A percentile compares a stretch with the other conserved stretches of the same genome.
Conservation (phyloP, 352 stramenopile species). For the Pythium dissimile region DNA sequence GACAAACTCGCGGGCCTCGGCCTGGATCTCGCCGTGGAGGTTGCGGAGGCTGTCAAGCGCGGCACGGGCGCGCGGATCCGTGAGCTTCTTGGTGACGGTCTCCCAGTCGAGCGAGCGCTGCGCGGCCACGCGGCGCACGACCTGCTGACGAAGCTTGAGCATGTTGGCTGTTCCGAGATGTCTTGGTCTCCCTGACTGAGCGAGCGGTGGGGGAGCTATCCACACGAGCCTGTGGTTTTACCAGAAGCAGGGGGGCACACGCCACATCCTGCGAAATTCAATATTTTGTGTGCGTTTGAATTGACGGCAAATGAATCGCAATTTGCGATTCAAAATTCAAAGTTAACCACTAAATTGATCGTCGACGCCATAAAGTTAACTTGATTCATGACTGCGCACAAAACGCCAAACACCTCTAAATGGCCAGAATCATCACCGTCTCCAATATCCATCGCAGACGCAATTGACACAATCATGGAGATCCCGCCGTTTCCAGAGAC, state of each 20-base stretch:
- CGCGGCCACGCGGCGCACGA: slow-evolving; percentile 56
- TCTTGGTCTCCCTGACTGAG: slow-evolving; percentile 17
- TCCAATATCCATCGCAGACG: neutral
- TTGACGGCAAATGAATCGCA: slow-evolving; percentile 4
- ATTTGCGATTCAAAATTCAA: too few species aligned
- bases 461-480: slow-evolving; percentile 23
- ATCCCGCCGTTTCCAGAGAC: slow-evolving; percentile 43
- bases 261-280: slow-evolving; percentile 9
- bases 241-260: slow-evolving; percentile 7
- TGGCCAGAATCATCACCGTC: too few species aligned
- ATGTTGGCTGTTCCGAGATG: slow-evolving; percentile 32
- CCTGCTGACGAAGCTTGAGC: slow-evolving; percentile 74
- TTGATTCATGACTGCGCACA: too few species aligned
- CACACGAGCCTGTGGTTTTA: slow-evolving; percentile 8
- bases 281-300: slow-evolving; percentile 8
- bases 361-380: too few species aligned
- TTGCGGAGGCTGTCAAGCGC: slow-evolving; percentile 77
- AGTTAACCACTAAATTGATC: neutral
- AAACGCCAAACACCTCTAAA: too few species aligned
- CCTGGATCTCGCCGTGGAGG: slow-evolving; percentile 74
- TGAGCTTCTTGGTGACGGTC: slow-evolving; percentile 67
- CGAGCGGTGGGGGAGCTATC: slow-evolving; percentile 14
- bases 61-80: slow-evolving; percentile 69
- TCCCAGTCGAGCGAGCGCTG: slow-evolving; percentile 70
- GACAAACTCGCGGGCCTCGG: slow-evolving; percentile 62